Evolutionary conservation across 306 rosid genomes (phyloP).

Genomic region (Cucurbita moschata): DNA sequence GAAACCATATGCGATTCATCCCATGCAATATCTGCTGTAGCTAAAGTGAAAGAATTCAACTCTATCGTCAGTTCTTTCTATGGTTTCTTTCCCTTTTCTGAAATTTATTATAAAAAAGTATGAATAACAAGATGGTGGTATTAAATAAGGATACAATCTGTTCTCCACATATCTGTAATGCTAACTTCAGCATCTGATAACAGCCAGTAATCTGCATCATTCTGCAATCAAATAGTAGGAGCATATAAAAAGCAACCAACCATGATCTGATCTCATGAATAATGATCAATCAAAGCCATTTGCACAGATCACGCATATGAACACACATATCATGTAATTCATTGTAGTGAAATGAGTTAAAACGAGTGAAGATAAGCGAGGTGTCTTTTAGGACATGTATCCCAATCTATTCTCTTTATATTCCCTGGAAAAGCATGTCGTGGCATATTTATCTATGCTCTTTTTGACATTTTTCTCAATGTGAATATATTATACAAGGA

Average conservation of each 20-base stretch:
- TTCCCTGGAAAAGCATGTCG: background rate
- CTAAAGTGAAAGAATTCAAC: conserved; percentile 24
- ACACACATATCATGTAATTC: background rate
- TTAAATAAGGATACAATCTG: conserved; percentile 65
- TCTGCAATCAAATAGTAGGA: conserved; percentile 36
- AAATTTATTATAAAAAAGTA: background rate
- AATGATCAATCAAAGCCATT: background rate
- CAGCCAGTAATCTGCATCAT: conserved; percentile 96
- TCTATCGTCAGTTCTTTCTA: background rate
- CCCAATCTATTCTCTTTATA: background rate
- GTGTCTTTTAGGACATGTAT: background rate
- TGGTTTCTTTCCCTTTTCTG: background rate
- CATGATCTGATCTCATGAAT: background rate
- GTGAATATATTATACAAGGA: background rate
- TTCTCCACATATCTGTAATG: conserved; percentile 96
- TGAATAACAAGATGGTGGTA: background rate
- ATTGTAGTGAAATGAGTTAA: background rate
- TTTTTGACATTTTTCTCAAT: background rate
- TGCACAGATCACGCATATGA: background rate
- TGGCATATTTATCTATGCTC: background rate
- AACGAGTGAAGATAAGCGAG: background rate
- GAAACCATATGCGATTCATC: conserved; percentile 53
- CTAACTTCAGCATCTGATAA: conserved; percentile 88
- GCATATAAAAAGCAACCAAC: background rate
- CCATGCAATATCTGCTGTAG: conserved; percentile 68